Percentiles rank a stretch among this genome's conserved stretches.
phyloP scores from a whole-genome alignment of 202 grass and related monocot species.

The Brachypodium distachyon region DNA sequence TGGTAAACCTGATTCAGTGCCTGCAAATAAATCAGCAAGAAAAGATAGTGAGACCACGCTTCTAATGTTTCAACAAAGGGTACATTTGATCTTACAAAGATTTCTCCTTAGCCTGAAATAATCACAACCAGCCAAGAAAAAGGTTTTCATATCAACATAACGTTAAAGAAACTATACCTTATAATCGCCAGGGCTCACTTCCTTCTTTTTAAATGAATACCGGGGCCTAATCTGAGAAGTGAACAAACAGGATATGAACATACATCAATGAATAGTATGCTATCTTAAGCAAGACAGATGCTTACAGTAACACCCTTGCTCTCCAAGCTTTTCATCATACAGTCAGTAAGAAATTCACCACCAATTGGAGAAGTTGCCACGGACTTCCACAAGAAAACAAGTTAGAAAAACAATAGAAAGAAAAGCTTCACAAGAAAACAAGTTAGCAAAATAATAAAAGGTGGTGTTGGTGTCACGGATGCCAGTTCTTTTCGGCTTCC shows the following conservation, averaged over 20 bases:
- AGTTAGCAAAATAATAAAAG: too few species aligned
- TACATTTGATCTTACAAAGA: background rate
- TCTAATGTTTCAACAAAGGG: background rate
- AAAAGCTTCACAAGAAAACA: background rate
- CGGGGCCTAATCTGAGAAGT: conserved; percentile 80
- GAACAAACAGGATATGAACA: conserved; percentile 23
- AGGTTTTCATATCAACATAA: conserved; percentile 2
- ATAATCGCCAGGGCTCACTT: conserved; percentile 77
- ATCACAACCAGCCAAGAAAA: conserved; percentile 1
- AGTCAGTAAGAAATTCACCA: conserved; percentile 97
- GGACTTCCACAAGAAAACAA: conserved; percentile 51
- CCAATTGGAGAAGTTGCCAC: conserved; percentile 80
- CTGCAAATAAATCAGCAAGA: background rate
- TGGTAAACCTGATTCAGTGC: background rate
- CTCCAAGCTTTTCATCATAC: conserved; percentile 99
- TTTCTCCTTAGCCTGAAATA: background rate
- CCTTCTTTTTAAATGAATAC: conserved; percentile 98
- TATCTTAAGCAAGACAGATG: conserved; percentile 20
- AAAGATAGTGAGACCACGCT: background rate
- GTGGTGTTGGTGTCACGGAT: background rate
- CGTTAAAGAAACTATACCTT: conserved; percentile 52
- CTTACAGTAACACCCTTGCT: conserved; percentile 85
- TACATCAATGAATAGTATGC: conserved; percentile 10
- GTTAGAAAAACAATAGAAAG: conserved; percentile 3
- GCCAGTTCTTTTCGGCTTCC: too few species aligned